Conservation (phyloP, 2,329 filamentous ascomycete species). For the Microsporum audouinii region DNA sequence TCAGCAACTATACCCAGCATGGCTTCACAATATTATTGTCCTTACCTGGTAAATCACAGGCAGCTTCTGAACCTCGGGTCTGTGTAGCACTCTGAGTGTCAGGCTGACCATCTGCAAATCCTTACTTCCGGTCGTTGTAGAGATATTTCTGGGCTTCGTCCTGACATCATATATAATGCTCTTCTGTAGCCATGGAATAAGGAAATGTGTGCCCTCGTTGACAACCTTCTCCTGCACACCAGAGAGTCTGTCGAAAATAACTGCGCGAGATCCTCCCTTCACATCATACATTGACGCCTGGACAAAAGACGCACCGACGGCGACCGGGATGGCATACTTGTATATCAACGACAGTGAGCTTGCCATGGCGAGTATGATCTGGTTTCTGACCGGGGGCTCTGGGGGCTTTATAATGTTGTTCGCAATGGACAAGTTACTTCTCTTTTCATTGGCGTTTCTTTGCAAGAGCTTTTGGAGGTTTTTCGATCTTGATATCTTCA, state of each 20-base stretch:
- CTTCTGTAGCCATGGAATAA: constrained; percentile 90
- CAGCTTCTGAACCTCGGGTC: constrained; percentile 81
- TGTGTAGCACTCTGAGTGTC: constrained; percentile 87
- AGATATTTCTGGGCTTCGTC: constrained; percentile 94
- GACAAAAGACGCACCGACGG: constrained; percentile 54
- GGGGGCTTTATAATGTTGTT: neutral
- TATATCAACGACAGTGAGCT: constrained; percentile 26
- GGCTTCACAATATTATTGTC: constrained; percentile 3
- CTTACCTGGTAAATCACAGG: constrained; percentile 97
- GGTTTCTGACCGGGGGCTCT: neutral
- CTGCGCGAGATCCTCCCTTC: constrained; percentile 81
- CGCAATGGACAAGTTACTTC: neutral
- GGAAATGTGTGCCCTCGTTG: constrained; percentile 94
- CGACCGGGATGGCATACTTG: constrained; percentile 55
- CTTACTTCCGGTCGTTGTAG: constrained; percentile 95
- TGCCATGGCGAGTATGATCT: neutral
- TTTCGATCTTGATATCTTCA: neutral
- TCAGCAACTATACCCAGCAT: neutral
- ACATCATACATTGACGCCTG: constrained; percentile 92
- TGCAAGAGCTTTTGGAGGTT: neutral
- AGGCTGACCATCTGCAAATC: constrained; percentile 99
- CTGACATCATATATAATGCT: constrained; percentile 94
- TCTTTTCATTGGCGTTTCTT: neutral
- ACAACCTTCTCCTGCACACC: constrained; percentile 89
- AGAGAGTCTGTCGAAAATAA: constrained; percentile 90